phyloP scores from a whole-genome alignment of 768 basidiomycete species.

The Amanita rimosa region DNA sequence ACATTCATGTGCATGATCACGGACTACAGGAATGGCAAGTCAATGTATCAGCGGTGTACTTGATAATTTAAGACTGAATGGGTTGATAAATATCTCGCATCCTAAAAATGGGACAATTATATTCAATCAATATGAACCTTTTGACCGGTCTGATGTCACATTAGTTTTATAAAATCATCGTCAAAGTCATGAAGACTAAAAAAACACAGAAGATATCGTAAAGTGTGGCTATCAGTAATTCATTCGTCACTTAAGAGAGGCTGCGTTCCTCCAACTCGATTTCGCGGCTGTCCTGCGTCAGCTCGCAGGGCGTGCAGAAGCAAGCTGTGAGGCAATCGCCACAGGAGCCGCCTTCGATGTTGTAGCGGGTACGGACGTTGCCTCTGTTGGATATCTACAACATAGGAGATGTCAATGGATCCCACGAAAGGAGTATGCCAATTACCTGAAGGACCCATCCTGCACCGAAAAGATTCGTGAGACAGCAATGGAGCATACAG shows the following conservation, averaged over 20 bases:
- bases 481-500: slow-evolving; percentile 23
- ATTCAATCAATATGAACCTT: too few species aligned
- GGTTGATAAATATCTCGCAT: too few species aligned
- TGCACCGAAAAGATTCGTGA: slow-evolving; percentile 19
- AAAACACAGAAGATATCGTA: background rate
- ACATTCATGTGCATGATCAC: too few species aligned
- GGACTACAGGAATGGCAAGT: too few species aligned
- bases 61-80: too few species aligned
- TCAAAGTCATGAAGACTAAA: background rate
- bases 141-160: background rate
- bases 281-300: slow-evolving; percentile 23
- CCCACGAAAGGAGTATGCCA: background rate
- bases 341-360: slow-evolving; percentile 30
- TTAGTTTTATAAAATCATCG: background rate
- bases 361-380: slow-evolving; percentile 29
- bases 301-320: too few species aligned
- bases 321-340: slow-evolving; percentile 26
- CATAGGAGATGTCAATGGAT: background rate
- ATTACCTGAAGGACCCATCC: slow-evolving; percentile 31
- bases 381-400: slow-evolving; percentile 23
- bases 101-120: too few species aligned
- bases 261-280: too few species aligned
- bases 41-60: too few species aligned
- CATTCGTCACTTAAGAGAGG: too few species aligned
- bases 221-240: too few species aligned